Conservation (phyloP, 768 basidiomycete genomes). For the Tephrocybe rancida region DNA sequence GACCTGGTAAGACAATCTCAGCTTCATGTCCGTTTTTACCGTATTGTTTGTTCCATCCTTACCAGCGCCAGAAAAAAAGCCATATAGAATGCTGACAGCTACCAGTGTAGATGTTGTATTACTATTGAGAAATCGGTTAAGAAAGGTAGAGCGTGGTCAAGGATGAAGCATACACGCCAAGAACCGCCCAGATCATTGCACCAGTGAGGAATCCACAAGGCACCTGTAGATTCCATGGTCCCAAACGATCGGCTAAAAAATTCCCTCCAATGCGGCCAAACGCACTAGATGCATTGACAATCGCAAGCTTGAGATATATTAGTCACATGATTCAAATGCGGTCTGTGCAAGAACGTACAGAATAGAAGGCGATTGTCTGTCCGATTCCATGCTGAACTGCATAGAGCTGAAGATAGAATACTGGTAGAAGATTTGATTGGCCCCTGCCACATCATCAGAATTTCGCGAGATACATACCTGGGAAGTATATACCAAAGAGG, state of each 20-base stretch:
- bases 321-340: neutral
- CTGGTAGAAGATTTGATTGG: neutral
- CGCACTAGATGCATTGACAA: conserved; percentile 34
- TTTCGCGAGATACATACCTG: conserved; percentile 12
- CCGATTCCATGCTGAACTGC: conserved; percentile 22
- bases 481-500: conserved; percentile 17
- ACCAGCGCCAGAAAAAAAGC: conserved; percentile 52
- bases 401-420: conserved; percentile 19
- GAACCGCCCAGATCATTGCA: conserved; percentile 42
- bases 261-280: conserved; percentile 37
- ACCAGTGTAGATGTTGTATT: conserved; percentile 37
- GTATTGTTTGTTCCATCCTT: conserved; percentile 12
- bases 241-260: conserved; percentile 29
- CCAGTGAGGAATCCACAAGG: conserved; percentile 34
- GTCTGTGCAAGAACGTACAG: conserved; percentile 7
- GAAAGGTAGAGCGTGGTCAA: neutral
- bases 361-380: conserved; percentile 19
- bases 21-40: neutral
- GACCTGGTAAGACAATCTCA: conserved; percentile 21
- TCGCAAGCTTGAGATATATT: conserved; percentile 28
- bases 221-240: conserved; percentile 37
- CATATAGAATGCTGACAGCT: conserved; percentile 46
- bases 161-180: conserved; percentile 31
- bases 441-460: too few relatives aligned
- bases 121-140: conserved; percentile 19